Evolutionary conservation across 148 eudicot species (phyloP), one percentile per base, ranked within the genome.

Genomic region (Cornus florida): DNA sequence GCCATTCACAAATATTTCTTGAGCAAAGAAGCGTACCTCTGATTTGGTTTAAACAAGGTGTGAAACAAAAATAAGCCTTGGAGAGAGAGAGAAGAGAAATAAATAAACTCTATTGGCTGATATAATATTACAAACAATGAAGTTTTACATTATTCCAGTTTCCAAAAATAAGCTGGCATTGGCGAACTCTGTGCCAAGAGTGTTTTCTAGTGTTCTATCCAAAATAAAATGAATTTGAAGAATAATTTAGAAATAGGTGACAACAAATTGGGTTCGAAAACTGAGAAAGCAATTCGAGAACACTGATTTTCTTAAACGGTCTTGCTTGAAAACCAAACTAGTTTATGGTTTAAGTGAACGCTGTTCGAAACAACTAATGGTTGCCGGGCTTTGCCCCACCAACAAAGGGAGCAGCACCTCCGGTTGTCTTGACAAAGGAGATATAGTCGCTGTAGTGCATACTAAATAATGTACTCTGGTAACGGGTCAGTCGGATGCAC

Each of bases 391-490:
- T 92, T 68, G 82, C 71, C 75, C 95, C 99, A 38, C 74, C 82
- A 85, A 91, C 79, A 79, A 74, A 67, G 32, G 97, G 94, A 53
- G 79, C 84, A 73, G 78, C 78, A 73, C 95, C 97, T 83, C 99
- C 82, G 64, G 83, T 86, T 77, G 85, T 77, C 82, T 81, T 88
- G 81, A 92, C 95, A 81, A 87, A 89, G 43, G 90, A 75, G 64
- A 88, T 78, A 79, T 93, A 96, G 28, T 96, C 99, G 31, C 82
- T 77, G 78, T 84, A 96, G 66, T 81, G 88, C 97, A 96, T 88
- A 43, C 94, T 91, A 32, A 86, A 93, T 83, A 89, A 74, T 3
- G 98, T 91, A 78, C 99, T 96, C 85, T 96, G 94, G 67, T 96
- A 96, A 43, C 98, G 95, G 56, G 98, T 93, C 75, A 93, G 82